Base-by-base conservation (phyloP, 768 basidiomycete genomes). In the Leucosporidium creatinivorum region DNA sequence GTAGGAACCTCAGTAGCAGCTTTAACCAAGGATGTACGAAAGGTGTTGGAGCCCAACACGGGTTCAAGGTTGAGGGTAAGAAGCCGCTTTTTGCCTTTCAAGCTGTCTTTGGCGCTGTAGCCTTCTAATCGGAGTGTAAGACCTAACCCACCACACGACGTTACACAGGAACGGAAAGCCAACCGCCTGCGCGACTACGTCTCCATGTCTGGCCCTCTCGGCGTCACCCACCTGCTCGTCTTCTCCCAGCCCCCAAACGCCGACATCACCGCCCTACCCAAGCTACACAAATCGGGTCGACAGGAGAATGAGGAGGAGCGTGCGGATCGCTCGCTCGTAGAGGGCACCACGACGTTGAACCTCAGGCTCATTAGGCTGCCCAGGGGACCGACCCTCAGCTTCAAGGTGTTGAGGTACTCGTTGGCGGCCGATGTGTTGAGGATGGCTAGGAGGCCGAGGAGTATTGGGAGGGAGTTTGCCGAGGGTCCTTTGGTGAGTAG, bases 1-100 rank as follows among this genome's bases (percentile, higher is more conserved):
- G 93, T 98, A 36, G 94, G 96, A 25, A 82, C 84, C 58, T 91
- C 91, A 12, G 81, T 97, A 64, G 80, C 86, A 7, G 90, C 93
- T 76, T 87, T 99, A 48, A 93, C 97, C 25, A 84, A 89, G 64
- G 94, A 99, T 80, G 81, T 96, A 76, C 83, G 96, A 75, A 89
- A 90, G 79, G 90, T 96, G 68, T 91, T 99, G 90, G 96, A 99
- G 77, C 96, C 96, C 67, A 91, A 97, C 76, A 99, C 96, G 19
- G 96, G 94, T 25, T 87, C 87, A 69, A 84, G 96, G 59, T 83
- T 99, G n/a, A 86, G 81, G 80, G 93, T 94, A n/a, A n/a, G n/a
- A n/a, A n/a, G 69, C 71, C 80, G 75, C 33, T 33, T 23, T 80
- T 26, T 8, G 10, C 5, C 17, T 30, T 17, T 23, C 19, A 48